Percentiles rank a stretch among this genome's conserved stretches.
Evolutionary conservation across 73 alveolate species (phyloP).

Genomic region (Tetrahymena elliotti): DNA sequence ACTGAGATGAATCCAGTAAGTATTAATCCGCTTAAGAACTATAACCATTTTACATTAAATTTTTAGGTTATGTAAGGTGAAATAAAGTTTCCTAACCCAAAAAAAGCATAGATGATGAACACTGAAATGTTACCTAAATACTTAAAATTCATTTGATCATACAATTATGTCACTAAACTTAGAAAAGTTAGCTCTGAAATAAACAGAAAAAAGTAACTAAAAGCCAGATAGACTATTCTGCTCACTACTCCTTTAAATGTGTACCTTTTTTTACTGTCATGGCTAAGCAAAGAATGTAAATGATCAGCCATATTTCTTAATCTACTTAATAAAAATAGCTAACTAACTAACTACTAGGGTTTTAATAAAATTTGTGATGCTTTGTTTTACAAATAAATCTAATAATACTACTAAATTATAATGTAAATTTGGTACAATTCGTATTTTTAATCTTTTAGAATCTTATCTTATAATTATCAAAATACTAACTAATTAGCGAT

Average conservation of each 20-base stretch:
- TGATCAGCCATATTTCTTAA: neutral
- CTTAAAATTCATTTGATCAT: neutral
- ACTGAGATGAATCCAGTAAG: neutral
- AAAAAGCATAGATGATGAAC: neutral
- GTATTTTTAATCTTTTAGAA: too few relatives aligned
- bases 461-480: neutral
- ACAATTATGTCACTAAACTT: neutral
- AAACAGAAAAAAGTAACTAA: neutral
- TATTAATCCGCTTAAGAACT: neutral
- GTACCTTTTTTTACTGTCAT: neutral
- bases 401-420: too few relatives aligned
- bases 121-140: neutral
- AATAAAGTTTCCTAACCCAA: neutral
- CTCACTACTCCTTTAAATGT: neutral
- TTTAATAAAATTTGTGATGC: neutral
- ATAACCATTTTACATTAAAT: neutral
- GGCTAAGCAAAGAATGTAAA: neutral
- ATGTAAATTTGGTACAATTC: neutral
- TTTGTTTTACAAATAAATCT: neutral
- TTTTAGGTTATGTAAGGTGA: neutral
- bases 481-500: neutral
- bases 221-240: neutral
- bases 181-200: neutral
- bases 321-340: neutral
- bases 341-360: too few relatives aligned